phyloP scores from a whole-genome alignment of 2,329 filamentous ascomycete genomes.

The Botrytis sinoallii region DNA sequence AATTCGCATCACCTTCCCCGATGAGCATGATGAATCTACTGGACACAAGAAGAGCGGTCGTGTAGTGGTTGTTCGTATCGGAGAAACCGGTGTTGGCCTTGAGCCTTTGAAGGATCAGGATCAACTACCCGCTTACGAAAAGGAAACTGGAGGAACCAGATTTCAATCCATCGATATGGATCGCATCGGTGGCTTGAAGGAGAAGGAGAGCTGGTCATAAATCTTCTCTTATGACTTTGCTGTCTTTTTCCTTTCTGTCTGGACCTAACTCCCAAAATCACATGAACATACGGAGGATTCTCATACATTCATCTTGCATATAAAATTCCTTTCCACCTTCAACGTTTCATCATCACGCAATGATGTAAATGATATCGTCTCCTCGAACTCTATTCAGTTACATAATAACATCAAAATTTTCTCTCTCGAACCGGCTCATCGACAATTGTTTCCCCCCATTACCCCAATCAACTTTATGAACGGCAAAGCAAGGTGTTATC shows the following conservation, averaged over 20 bases:
- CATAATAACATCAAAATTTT: conserved; percentile 12
- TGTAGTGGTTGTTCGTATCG: conserved; percentile 87
- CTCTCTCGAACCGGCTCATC: not conserved
- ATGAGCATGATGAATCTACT: conserved; percentile 76
- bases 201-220: conserved; percentile 56
- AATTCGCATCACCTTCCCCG: conserved; percentile 97
- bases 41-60: conserved; percentile 81
- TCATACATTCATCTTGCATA: conserved; percentile 21
- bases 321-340: conserved; percentile 12
- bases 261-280: not conserved
- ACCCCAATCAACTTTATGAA: conserved; percentile 10
- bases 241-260: conserved; percentile 7
- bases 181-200: conserved; percentile 88
- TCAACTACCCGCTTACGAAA: conserved; percentile 83
- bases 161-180: conserved; percentile 96
- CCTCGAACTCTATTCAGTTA: not conserved
- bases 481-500: conserved; percentile 11
- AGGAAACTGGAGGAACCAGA: conserved; percentile 64
- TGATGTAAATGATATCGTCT: conserved; percentile 18
- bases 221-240: not conserved
- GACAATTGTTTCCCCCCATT: not conserved
- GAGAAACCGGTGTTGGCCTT: conserved; percentile 81
- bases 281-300: conserved; percentile 17
- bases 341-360: conserved; percentile 10
- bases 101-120: conserved; percentile 77